Percentiles rank a stretch among this genome's conserved stretches.
Evolutionary conservation across 116 monocot genomes (phyloP).

Genomic region (Trichopus zeylanicus): DNA sequence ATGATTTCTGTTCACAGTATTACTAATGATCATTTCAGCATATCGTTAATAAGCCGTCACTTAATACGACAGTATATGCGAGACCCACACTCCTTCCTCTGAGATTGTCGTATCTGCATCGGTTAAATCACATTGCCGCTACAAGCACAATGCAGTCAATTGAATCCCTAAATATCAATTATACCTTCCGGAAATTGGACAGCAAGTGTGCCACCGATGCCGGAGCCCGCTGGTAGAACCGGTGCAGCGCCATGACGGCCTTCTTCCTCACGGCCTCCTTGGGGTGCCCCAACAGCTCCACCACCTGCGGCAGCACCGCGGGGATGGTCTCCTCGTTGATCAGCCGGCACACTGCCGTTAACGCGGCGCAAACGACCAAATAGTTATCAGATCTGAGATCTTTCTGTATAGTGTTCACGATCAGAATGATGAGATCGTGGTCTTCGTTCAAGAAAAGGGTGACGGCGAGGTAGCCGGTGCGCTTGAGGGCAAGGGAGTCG

Average conservation of each 20-base stretch:
- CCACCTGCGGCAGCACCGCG: conserved; percentile 92
- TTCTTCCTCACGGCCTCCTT: conserved; percentile 96
- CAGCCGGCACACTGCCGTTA: conserved; percentile 75
- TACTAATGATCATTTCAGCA: too few relatives aligned
- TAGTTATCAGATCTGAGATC: conserved; percentile 88
- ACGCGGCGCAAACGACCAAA: conserved; percentile 74
- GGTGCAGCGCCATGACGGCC: conserved; percentile 91
- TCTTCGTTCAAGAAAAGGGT: conserved; percentile 90
- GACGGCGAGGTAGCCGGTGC: conserved; percentile 92
- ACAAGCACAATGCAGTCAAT: too few relatives aligned
- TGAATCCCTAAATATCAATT: too few relatives aligned
- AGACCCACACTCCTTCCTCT: too few relatives aligned
- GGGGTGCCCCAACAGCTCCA: conserved; percentile 71
- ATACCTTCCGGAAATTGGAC: conserved; percentile 85
- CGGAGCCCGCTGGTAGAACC: conserved; percentile 80
- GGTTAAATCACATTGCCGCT: background rate
- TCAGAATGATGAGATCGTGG: conserved; percentile 90
- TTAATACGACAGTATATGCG: too few relatives aligned
- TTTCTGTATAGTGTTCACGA: conserved; percentile 97
- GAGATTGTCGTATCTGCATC: too few relatives aligned
- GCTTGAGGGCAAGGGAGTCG: conserved; percentile 65
- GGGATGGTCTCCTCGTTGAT: conserved; percentile 98
- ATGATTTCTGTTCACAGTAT: too few relatives aligned
- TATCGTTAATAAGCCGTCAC: too few relatives aligned
- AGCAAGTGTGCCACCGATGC: conserved; percentile 55